A percentile compares a stretch with the other conserved stretches of the same genome.
Evolutionary conservation across 306 rosid genomes (phyloP).

Genomic region (Glycine tomentella): DNA sequence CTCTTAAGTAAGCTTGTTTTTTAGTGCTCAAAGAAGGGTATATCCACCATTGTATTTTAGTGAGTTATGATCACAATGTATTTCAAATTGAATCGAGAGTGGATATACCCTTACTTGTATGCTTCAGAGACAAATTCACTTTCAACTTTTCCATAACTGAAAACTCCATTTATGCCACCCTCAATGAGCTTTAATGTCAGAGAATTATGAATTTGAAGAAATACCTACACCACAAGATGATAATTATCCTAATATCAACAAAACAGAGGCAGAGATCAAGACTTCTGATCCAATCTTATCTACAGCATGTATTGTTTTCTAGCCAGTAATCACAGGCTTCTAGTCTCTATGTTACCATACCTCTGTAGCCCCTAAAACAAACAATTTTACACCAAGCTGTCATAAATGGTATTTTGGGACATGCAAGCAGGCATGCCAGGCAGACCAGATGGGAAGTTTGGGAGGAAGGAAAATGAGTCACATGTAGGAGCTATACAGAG

Average conservation of each 20-base stretch:
- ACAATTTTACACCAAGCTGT: neutral
- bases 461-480: conserved; percentile 29
- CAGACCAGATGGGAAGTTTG: conserved; percentile 5
- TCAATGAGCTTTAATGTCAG: conserved; percentile 10
- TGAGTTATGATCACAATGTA: neutral
- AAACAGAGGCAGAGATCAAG: neutral
- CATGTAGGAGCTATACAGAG: conserved; percentile 1
- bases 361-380: conserved; percentile 15
- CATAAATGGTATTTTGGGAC: conserved; percentile 26
- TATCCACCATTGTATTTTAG: neutral
- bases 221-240: conserved; percentile 20
- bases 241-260: conserved; percentile 7
- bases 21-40: neutral
- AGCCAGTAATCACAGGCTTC: neutral
- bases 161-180: neutral
- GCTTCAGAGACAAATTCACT: neutral
- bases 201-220: conserved; percentile 20
- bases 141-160: neutral
- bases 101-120: neutral
- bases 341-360: neutral
- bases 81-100: neutral
- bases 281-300: too few species aligned
- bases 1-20: neutral
- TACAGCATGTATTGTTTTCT: too few species aligned
- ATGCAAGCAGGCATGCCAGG: neutral